Evolutionary conservation across 495 filamentous ascomycete genomes (phyloP).

Genomic region (Sabuloglossum arenarium): DNA sequence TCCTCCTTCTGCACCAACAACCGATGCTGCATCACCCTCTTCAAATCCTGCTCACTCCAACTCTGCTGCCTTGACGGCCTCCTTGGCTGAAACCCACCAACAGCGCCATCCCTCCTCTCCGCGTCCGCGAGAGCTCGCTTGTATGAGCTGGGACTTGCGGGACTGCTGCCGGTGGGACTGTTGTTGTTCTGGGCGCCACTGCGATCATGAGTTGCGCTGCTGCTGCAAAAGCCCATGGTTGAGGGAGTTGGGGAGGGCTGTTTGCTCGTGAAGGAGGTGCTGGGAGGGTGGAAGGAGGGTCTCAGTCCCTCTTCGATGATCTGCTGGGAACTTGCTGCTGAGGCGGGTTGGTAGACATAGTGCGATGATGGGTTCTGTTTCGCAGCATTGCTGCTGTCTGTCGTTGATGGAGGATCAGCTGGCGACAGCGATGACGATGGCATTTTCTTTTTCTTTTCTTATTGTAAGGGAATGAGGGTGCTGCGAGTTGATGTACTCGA

Average conservation of each 20-base stretch:
- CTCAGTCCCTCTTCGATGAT: neutral
- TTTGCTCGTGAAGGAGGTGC: neutral
- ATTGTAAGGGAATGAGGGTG: too few species aligned
- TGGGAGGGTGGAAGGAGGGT: neutral
- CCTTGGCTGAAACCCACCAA: neutral
- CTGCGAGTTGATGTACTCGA: too few species aligned
- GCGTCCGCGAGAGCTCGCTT: neutral
- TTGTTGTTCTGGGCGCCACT: neutral
- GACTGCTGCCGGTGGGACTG: neutral
- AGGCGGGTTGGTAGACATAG: neutral
- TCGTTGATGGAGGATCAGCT: too few species aligned
- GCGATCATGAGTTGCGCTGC: neutral
- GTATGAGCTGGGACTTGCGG: too few species aligned
- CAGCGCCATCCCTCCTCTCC: neutral
- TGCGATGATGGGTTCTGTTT: neutral
- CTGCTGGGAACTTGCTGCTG: neutral
- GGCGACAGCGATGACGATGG: neutral
- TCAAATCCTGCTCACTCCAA: conserved; percentile 13
- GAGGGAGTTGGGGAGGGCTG: neutral
- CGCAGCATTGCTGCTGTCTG: neutral
- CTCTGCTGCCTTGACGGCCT: conserved; percentile 9
- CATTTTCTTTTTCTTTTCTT: neutral
- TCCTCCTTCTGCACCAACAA: conserved; percentile 6
- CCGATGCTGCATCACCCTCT: conserved; percentile 6
- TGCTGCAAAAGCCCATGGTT: neutral